phyloP scores from a whole-genome alignment of 2,329 filamentous ascomycete genomes.

The Beauveria asiatica region DNA sequence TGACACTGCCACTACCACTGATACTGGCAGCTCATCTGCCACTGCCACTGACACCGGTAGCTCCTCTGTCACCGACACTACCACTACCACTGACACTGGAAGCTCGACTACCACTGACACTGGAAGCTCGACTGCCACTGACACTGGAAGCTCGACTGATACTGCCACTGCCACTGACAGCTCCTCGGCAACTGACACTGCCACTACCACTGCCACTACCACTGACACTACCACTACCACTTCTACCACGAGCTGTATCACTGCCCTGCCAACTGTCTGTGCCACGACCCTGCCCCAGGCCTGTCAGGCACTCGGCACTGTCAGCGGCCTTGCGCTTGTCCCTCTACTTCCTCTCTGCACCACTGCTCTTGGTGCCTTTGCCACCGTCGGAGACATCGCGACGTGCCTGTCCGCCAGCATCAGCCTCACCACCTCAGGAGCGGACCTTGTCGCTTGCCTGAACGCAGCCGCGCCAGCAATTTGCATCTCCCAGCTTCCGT shows the following conservation, averaged over 20 bases:
- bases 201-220: neutral
- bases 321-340: conserved; percentile 10
- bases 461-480: conserved; percentile 1
- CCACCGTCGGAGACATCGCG: neutral
- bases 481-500: conserved; percentile 12
- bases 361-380: conserved; percentile 11
- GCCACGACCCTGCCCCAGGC: conserved; percentile 10
- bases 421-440: conserved; percentile 1
- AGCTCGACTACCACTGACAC: neutral
- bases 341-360: conserved; percentile 12
- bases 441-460: conserved; percentile 7
- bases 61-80: neutral
- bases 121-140: neutral
- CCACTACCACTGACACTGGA: neutral
- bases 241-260: conserved; percentile 11
- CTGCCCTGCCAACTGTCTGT: conserved; percentile 7
- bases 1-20: neutral
- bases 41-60: neutral
- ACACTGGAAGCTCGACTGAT: neutral
- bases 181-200: neutral
- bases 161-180: neutral
- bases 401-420: conserved; percentile 7
- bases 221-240: neutral
- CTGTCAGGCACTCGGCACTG: conserved; percentile 8
- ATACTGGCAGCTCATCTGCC: neutral